Evolutionary conservation across 1,284 basidiomycete species (phyloP).

Genomic region (Pseudozyma sp.): DNA sequence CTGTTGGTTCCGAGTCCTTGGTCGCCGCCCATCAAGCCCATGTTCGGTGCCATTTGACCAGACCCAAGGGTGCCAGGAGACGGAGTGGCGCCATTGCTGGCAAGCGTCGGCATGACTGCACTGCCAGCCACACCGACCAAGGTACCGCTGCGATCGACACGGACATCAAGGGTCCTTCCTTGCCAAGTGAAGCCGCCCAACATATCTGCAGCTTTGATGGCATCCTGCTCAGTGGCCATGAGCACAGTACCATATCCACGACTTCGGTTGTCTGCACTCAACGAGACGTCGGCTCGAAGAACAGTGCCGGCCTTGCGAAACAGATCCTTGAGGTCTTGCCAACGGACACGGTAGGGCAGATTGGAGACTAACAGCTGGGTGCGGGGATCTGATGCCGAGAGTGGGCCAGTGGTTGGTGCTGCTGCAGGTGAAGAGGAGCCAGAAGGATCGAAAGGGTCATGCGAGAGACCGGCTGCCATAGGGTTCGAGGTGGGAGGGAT

Average conservation of each 20-base stretch:
- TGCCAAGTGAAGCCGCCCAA: constrained; percentile 70
- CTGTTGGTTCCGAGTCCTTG: constrained; percentile 3
- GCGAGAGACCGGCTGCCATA: not conserved
- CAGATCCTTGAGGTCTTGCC: constrained; percentile 70
- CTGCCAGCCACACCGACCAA: constrained; percentile 47
- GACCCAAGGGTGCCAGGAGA: constrained; percentile 11
- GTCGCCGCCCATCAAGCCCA: constrained; percentile 4
- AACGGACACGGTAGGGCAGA: constrained; percentile 69
- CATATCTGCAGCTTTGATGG: constrained; percentile 68
- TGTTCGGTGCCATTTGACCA: not conserved
- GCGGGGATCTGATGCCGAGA: constrained; percentile 76
- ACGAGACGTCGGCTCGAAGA: constrained; percentile 69
- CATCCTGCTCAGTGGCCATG: constrained; percentile 68
- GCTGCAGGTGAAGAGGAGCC: constrained; percentile 1
- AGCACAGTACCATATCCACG: constrained; percentile 65
- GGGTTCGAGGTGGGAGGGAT: constrained; percentile 1
- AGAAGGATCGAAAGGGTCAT: constrained; percentile 1
- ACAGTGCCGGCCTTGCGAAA: constrained; percentile 70
- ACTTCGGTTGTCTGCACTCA: constrained; percentile 66
- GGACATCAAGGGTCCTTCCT: constrained; percentile 64
- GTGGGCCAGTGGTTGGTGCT: constrained; percentile 47
- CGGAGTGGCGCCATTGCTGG: constrained; percentile 2
- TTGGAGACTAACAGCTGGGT: constrained; percentile 75
- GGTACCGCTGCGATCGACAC: constrained; percentile 58
- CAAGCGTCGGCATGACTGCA: constrained; percentile 30